Conservation (phyloP, 192 early-diverging fungal species). For the Mortierella antarctica region DNA sequence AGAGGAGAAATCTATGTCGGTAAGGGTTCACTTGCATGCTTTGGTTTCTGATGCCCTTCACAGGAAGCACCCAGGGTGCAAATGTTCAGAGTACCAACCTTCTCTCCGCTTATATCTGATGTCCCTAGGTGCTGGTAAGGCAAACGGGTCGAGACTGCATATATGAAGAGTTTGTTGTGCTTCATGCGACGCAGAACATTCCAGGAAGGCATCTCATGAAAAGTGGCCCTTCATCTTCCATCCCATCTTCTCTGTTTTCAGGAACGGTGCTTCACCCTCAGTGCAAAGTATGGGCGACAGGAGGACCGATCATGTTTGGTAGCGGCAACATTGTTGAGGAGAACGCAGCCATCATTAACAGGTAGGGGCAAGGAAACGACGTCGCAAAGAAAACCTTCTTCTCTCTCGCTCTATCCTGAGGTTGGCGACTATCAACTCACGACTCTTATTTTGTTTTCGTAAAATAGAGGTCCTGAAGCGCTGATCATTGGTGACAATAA, state of each 20-base stretch:
- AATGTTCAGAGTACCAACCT: neutral
- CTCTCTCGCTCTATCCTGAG: neutral
- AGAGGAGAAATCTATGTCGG: constrained; percentile 62
- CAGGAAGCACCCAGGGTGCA: neutral
- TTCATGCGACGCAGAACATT: neutral
- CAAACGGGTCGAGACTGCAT: neutral
- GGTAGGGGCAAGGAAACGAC: constrained; percentile 46
- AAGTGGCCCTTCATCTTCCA: neutral
- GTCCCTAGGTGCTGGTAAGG: constrained; percentile 45
- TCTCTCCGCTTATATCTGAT: neutral
- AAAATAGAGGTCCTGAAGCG: constrained; percentile 53
- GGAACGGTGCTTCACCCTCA: constrained; percentile 80
- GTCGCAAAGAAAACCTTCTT: neutral
- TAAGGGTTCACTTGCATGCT: constrained; percentile 17
- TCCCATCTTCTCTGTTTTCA: constrained; percentile 12
- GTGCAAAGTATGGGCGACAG: constrained; percentile 72
- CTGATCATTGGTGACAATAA: constrained; percentile 79
- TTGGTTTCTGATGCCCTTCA: neutral
- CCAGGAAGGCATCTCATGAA: constrained; percentile 3
- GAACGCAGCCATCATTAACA: constrained; percentile 74
- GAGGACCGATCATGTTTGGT: constrained; percentile 77
- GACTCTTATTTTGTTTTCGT: neutral
- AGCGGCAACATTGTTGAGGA: constrained; percentile 82
- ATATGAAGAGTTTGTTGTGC: neutral
- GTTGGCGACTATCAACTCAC: neutral